Evolutionary conservation across 352 stramenopile species (phyloP), one percentile per base, ranked within the genome.

Genomic region (Hyaloperonospora arabidopsidis): DNA sequence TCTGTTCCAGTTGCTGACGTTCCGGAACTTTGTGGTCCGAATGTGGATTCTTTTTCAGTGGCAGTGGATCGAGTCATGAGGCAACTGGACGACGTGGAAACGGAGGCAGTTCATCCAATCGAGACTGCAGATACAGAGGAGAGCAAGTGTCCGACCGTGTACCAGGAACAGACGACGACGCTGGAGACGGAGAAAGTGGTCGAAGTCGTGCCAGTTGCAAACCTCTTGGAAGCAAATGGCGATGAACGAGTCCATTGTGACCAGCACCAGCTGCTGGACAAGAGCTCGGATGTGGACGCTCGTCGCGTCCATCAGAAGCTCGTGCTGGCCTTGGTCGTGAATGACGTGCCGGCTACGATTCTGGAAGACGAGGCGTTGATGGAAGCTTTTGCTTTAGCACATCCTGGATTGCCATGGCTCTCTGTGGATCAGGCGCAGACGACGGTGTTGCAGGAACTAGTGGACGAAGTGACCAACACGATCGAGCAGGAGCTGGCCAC

Each of bases 251-350:
- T n/a, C n/a, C n/a, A n/a, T n/a, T n/a, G n/a, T n/a, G n/a, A n/a
- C n/a, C n/a, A n/a, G n/a, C n/a, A n/a, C n/a, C 35, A 29, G 25
- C 25, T 29, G 25, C 25, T 8, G 25, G 35, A 41, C 4, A 18
- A 41, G 13, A 5, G 13, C 11, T 18, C 3, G 2, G 15, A 18
- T 15, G 35, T 15, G 32, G 32, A 38, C 15, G 2, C 4, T 7
- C 46, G 51, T 29, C 39, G 25, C 5, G 61, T 74, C 49, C 58
- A 74, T 22, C 67, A 74, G 34, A 59, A 76, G 28, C 54, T 83
- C 29, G 67, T 73, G 45, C 61, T 79, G 7, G 67, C 72, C 25
- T 78, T 64, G 50, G 55, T 83, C 21, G 40, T 75, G 32, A 60
- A 71, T 43, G 53, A 67, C 29, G 54, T 74, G 15, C 67, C 67